A percentile compares a stretch with the other conserved stretches of the same genome.
Conservation (phyloP, 2,329 filamentous ascomycete genomes). For the Periconia macrospinosa region DNA sequence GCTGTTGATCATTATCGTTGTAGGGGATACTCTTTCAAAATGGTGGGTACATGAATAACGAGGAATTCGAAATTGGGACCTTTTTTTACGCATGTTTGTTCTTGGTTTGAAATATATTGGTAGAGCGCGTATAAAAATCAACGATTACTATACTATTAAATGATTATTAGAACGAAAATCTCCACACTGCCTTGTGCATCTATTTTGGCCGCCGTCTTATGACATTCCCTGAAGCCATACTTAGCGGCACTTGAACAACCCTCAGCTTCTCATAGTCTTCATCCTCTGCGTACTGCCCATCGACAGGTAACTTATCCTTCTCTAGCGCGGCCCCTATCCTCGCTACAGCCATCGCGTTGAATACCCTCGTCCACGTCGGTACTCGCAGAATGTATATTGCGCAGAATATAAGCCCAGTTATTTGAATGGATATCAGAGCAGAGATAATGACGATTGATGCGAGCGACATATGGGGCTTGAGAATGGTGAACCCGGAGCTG, state of each 20-base stretch:
- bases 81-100: too few relatives aligned
- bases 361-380: slow-evolving; percentile 9
- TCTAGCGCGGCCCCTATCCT: background rate
- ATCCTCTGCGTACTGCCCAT: slow-evolving; percentile 3
- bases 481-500: background rate
- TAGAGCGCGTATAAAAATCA: too few relatives aligned
- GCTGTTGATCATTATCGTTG: too few relatives aligned
- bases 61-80: too few relatives aligned
- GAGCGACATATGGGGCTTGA: background rate
- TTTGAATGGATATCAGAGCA: background rate
- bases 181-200: too few relatives aligned
- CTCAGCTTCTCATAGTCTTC: slow-evolving; percentile 2
- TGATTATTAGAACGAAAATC: too few relatives aligned
- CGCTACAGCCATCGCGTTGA: slow-evolving; percentile 10
- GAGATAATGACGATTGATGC: background rate
- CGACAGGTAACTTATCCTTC: background rate
- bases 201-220: too few relatives aligned
- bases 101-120: too few relatives aligned
- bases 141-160: too few relatives aligned
- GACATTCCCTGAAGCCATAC: background rate
- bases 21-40: too few relatives aligned
- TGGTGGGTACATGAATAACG: too few relatives aligned
- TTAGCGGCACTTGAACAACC: background rate
- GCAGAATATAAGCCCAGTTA: background rate
- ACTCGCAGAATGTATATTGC: slow-evolving; percentile 3